Base-by-base conservation (phyloP, 768 basidiomycete genomes). In the Lepiota brunneoincarnata region DNA sequence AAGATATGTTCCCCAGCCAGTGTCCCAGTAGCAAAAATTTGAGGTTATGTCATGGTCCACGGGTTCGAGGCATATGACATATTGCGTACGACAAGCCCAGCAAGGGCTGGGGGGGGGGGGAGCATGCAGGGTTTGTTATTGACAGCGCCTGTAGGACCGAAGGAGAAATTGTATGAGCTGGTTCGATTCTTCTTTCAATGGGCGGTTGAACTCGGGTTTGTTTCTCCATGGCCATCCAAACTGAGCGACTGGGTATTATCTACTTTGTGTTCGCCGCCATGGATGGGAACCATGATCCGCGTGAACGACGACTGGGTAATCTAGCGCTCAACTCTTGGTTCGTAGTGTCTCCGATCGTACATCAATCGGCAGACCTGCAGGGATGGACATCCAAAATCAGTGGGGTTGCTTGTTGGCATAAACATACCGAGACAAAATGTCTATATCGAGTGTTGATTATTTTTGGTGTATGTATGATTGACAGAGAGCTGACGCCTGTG, bases 141-240 rank as follows among this genome's bases (percentile, higher is more conserved):
- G 53, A 47, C 53, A 41, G 45, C 53, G 53, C 53, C 48, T 54
- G 48, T 39, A 48, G 53, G 45, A 54, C 48, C 34, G 23, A 54
- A 47, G 31, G 21, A 45, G 51, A 42, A 48, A 54, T 35, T 54
- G 52, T 20, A 21, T 42, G 46, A 54, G 48, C 53, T 21, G 46
- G 53, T 54, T 54, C 45, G 28, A 34, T 48, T 47, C 38, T 31
- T 17, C n/a, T 39, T 47, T 21, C 45, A 34, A 48, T 20, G 39
- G 20, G 37, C 18, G 31, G 35, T 47, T 21, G 24, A 31, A 31
- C 31, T 14, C 9, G 35, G n/a, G 18, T 15, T 35, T 35, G 28
- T 31, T 31, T 31, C 7, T 31, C 31, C 3, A 31, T 31, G 31
- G 11, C 11, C 31, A 9, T 31, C 31, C 31, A 31, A 31, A 31